A percentile compares a stretch with the other conserved stretches of the same genome.
Evolutionary conservation across 2,329 filamentous ascomycete genomes (phyloP).

Genomic region (Penicillium nordicum): DNA sequence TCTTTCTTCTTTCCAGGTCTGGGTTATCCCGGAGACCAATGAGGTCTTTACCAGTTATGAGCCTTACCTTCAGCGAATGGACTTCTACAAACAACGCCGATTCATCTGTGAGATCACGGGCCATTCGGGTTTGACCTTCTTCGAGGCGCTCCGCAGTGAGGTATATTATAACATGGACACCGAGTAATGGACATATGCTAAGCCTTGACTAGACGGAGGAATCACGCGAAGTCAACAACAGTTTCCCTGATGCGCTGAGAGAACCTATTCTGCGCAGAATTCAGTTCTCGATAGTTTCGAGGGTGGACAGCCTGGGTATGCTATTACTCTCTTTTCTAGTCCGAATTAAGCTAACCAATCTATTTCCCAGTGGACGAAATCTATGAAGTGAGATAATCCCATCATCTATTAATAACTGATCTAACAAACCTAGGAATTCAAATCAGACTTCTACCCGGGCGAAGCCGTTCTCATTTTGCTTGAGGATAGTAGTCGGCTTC

Average conservation of each 20-base stretch:
- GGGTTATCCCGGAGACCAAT: constrained; percentile 83
- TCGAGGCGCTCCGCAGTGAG: constrained; percentile 88
- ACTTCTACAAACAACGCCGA: constrained; percentile 88
- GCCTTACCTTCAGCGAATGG: constrained; percentile 77
- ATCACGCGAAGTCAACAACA: constrained; percentile 82
- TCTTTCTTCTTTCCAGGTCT: constrained; percentile 60
- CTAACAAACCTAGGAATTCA: constrained; percentile 59
- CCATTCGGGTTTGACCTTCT: constrained; percentile 85
- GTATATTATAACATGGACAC: constrained; percentile 51
- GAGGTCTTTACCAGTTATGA: constrained; percentile 90
- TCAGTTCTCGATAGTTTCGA: constrained; percentile 83
- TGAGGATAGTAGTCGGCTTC: constrained; percentile 64
- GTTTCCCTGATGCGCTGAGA: constrained; percentile 87
- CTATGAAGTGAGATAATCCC: constrained; percentile 43
- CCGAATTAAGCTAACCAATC: constrained; percentile 18
- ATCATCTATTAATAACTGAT: constrained; percentile 4
- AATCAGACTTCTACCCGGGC: constrained; percentile 84
- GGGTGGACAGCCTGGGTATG: constrained; percentile 73
- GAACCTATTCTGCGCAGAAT: constrained; percentile 86
- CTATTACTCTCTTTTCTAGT: neutral
- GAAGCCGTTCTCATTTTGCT: constrained; percentile 75
- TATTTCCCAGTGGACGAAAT: constrained; percentile 46
- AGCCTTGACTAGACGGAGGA: constrained; percentile 60
- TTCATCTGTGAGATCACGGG: constrained; percentile 97
- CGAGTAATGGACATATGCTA: constrained; percentile 5